These are phyloP conservation scores for Coccomyxa sp. DNA, from an alignment of 139 green algal species.

Conservation along the genomic window DNA sequence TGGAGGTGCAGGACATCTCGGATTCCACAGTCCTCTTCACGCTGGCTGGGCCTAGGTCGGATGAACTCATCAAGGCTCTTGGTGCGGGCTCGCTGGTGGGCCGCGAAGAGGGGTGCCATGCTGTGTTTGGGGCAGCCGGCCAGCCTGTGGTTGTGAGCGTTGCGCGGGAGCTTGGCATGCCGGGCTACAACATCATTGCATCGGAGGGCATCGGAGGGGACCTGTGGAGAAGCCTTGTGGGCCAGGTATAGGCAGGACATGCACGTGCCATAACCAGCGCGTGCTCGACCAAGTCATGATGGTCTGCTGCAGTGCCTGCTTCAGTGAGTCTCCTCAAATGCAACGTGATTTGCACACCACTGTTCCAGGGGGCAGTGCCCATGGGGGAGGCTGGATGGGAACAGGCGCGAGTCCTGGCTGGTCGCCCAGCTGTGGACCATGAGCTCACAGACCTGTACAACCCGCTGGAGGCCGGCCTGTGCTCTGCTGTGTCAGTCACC, in stretches of 20 bases:
- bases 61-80: constrained; percentile 52
- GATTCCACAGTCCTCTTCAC: constrained; percentile 47
- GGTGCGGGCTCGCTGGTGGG: constrained; percentile 23
- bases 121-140: constrained; percentile 51
- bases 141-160: constrained; percentile 50
- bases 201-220: not conserved
- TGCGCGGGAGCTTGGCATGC: constrained; percentile 24
- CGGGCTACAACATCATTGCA: not conserved
- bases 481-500: constrained; percentile 55
- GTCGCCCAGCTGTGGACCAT: constrained; percentile 43
- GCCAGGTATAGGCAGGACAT: not conserved
- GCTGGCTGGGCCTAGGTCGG: constrained; percentile 55
- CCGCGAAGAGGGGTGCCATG: constrained; percentile 19
- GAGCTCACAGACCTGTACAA: constrained; percentile 66
- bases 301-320: not conserved
- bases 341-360: not conserved
- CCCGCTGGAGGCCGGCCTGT: constrained; percentile 75
- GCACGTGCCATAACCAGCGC: too few species aligned
- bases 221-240: not conserved
- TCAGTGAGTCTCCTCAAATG: not conserved
- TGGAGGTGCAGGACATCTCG: constrained; percentile 52
- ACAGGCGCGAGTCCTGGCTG: constrained; percentile 50
- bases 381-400: constrained; percentile 74
- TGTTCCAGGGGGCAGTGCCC: constrained; percentile 49
- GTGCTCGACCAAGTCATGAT: too few species aligned